A percentile compares a stretch with the other conserved stretches of the same genome.
Conservation (phyloP, 495 filamentous ascomycete genomes). For the Aspergillus olivimuriae region DNA sequence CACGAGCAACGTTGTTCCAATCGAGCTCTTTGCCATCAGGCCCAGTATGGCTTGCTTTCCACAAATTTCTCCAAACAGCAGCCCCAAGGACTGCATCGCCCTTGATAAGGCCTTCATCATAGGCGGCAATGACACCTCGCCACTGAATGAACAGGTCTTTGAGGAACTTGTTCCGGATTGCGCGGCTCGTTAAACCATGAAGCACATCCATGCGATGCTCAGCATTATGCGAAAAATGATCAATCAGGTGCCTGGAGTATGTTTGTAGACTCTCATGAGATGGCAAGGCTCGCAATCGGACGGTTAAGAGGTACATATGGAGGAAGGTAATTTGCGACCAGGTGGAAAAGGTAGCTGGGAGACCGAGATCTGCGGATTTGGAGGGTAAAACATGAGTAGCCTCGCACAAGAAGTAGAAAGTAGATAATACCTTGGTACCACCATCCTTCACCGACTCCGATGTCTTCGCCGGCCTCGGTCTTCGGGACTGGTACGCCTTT, state of each 20-base stretch:
- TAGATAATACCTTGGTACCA: constrained; percentile 92
- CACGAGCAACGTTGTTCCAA: constrained; percentile 58
- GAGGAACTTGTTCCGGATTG: constrained; percentile 73
- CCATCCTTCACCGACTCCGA: constrained; percentile 67
- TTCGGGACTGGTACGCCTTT: constrained; percentile 52
- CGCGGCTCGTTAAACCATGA: constrained; percentile 60
- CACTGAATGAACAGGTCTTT: constrained; percentile 91
- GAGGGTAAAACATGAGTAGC: too few species aligned
- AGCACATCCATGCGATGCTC: constrained; percentile 76
- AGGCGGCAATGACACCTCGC: constrained; percentile 74
- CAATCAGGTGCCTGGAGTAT: constrained; percentile 72
- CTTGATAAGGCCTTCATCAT: constrained; percentile 79
- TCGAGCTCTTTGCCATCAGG: constrained; percentile 55
- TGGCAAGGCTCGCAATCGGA: constrained; percentile 73
- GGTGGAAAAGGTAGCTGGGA: constrained; percentile 79
- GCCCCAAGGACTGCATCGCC: constrained; percentile 80
- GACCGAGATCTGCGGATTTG: constrained; percentile 42
- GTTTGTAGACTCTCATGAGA: constrained; percentile 45
- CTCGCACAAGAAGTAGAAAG: too few species aligned
- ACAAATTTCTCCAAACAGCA: constrained; percentile 92
- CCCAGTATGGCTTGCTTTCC: constrained; percentile 52
- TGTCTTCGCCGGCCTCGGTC: constrained; percentile 65
- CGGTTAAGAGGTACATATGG: constrained; percentile 89
- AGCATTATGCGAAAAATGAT: constrained; percentile 90
- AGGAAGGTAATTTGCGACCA: constrained; percentile 96